Evolutionary conservation across 2,329 filamentous ascomycete genomes (phyloP).

Genomic region (Fusarium sp.): DNA sequence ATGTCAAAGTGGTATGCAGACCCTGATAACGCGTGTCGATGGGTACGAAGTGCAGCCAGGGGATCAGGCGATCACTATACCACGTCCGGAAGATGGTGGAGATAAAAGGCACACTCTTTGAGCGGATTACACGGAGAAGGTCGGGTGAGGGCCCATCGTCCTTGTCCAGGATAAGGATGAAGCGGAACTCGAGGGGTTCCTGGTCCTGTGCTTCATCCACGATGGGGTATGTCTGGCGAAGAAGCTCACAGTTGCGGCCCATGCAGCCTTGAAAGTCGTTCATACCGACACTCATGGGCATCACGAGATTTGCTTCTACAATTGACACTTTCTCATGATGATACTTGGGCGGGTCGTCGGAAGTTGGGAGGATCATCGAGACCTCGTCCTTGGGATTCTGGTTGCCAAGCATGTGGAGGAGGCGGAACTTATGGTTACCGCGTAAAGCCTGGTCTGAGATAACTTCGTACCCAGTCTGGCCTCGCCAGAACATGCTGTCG

Average conservation of each 20-base stretch:
- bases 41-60: constrained; percentile 87
- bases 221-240: constrained; percentile 51
- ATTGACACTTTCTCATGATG: constrained; percentile 68
- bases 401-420: constrained; percentile 77
- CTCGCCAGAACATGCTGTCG: constrained; percentile 80
- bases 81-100: constrained; percentile 81
- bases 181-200: constrained; percentile 74
- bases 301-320: constrained; percentile 64
- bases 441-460: constrained; percentile 68
- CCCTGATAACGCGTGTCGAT: constrained; percentile 80
- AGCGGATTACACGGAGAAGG: constrained; percentile 75
- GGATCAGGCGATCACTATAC: constrained; percentile 79
- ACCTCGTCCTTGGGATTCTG: constrained; percentile 64
- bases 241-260: constrained; percentile 54
- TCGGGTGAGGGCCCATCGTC: constrained; percentile 72
- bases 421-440: constrained; percentile 76
- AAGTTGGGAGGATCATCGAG: constrained; percentile 68
- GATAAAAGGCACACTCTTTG: constrained; percentile 76
- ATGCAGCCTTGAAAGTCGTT: constrained; percentile 69
- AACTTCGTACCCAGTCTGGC: constrained; percentile 71
- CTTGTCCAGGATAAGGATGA: constrained; percentile 79
- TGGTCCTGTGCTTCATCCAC: constrained; percentile 57
- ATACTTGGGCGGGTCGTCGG: constrained; percentile 57
- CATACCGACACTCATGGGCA: constrained; percentile 71
- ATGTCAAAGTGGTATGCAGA: constrained; percentile 79